Conservation (phyloP, 306 rosid species). For the Morella rubra region DNA sequence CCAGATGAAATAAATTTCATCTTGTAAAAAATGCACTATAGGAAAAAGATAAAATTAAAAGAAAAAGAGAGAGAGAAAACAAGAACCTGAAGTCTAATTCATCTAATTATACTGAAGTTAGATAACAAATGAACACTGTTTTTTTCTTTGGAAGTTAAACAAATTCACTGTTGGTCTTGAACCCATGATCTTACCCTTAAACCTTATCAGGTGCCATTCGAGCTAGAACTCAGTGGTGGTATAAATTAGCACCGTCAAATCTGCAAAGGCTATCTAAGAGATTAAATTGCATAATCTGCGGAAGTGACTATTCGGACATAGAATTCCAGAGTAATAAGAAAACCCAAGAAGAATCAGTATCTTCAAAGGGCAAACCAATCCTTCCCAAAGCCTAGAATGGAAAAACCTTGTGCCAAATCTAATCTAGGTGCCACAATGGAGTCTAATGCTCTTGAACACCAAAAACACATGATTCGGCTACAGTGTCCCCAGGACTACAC, state of each 20-base stretch:
- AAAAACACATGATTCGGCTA: not conserved
- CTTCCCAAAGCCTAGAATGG: not conserved
- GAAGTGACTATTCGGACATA: not conserved
- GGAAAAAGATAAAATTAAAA: slow-evolving; percentile 15
- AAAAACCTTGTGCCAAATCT: not conserved
- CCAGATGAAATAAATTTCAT: slow-evolving; percentile 44
- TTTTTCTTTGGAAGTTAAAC: not conserved
- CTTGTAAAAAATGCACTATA: slow-evolving; percentile 34
- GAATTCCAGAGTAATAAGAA: not conserved
- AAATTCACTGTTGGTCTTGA: not conserved
- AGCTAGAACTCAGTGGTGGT: not conserved
- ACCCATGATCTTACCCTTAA: not conserved
- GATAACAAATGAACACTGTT: not conserved
- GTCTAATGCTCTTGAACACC: not conserved
- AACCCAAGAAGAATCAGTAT: not conserved
- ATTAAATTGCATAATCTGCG: not conserved
- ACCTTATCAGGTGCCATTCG: not conserved
- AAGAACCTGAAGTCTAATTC: slow-evolving; percentile 36
- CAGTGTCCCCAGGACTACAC: not conserved
- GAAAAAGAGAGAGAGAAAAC: not conserved
- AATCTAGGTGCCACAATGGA: not conserved
- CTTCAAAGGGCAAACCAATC: not conserved
- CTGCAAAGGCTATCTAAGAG: not conserved
- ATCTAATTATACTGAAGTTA: slow-evolving; percentile 27
- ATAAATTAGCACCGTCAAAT: not conserved